Conservation (phyloP, 306 rosid species). For the Ziziphus jujuba region DNA sequence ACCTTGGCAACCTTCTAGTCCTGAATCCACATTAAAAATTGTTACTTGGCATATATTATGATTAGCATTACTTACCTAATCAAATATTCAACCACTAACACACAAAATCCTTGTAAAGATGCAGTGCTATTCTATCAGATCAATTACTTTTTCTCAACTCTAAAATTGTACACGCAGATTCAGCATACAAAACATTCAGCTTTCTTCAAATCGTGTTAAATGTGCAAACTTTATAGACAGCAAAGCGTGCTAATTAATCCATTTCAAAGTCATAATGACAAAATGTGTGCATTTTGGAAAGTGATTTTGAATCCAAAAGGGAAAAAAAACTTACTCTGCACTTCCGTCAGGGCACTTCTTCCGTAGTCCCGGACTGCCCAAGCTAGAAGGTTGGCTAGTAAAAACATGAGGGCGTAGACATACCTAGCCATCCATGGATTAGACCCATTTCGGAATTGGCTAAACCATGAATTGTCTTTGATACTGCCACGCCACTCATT, state of each 20-base stretch:
- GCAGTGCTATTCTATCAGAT: no score
- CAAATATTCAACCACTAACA: neutral
- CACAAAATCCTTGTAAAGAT: neutral
- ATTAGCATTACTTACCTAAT: neutral
- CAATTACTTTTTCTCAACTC: no score
- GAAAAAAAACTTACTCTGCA: conserved; percentile 70
- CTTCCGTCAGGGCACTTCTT: conserved; percentile 42
- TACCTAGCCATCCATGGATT: conserved; percentile 99
- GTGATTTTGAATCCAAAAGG: neutral
- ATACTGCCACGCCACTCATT: conserved; percentile 18
- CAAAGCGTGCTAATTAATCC: neutral
- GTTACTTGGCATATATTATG: conserved; percentile 4
- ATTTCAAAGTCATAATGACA: neutral
- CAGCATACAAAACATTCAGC: no score
- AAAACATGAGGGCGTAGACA: conserved; percentile 74
- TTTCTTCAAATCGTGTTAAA: no score
- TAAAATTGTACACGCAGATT: no score
- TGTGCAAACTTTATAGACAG: neutral
- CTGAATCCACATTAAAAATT: conserved; percentile 38
- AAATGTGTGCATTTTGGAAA: conserved; percentile 6
- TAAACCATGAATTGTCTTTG: conserved; percentile 53
- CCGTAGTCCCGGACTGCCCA: conserved; percentile 95
- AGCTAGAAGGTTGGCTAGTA: conserved; percentile 68
- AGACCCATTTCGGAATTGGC: conserved; percentile 70
- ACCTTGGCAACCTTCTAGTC: conserved; percentile 67